Percentiles rank a stretch among this genome's conserved stretches.
phyloP scores from a whole-genome alignment of 768 basidiomycete species.

The Daedaleopsis sinensis region DNA sequence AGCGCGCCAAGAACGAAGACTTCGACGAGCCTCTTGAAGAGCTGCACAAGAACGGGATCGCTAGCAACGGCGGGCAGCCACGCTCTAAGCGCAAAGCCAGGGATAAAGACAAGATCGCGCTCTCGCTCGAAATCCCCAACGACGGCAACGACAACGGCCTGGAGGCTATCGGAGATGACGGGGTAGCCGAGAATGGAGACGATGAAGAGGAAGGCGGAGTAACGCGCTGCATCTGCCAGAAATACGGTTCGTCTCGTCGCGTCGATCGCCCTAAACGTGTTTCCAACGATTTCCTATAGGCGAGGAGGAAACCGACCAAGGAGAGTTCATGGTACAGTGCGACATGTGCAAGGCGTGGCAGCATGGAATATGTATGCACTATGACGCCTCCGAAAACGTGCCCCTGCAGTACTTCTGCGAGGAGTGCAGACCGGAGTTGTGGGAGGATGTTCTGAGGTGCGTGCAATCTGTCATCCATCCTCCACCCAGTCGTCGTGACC shows the following conservation, averaged over 20 bases:
- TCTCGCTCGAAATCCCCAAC: slow-evolving; percentile 30
- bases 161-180: slow-evolving; percentile 37
- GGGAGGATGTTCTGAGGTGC: slow-evolving; percentile 80
- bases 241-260: slow-evolving; percentile 57
- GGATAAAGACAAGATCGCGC: slow-evolving; percentile 53
- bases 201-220: slow-evolving; percentile 61
- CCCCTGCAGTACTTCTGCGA: slow-evolving; percentile 93
- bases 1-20: slow-evolving; percentile 77
- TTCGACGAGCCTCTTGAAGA: slow-evolving; percentile 64
- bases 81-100: slow-evolving; percentile 66
- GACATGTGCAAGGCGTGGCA: slow-evolving; percentile 98
- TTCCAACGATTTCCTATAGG: slow-evolving; percentile 34
- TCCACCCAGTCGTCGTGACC: slow-evolving; percentile 13
- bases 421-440: slow-evolving; percentile 85
- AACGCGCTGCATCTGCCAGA: slow-evolving; percentile 88
- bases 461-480: slow-evolving; percentile 32
- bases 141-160: slow-evolving; percentile 31
- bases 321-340: slow-evolving; percentile 98
- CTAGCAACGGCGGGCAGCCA: slow-evolving; percentile 39
- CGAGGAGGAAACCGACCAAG: slow-evolving; percentile 76
- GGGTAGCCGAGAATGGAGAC: slow-evolving; percentile 47
- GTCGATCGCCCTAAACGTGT: slow-evolving; percentile 23
- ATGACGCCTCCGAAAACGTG: slow-evolving; percentile 73
- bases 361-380: slow-evolving; percentile 95
- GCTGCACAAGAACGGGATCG: slow-evolving; percentile 45